phyloP scores from a whole-genome alignment of 139 green algal species.

The Closterium sp. region DNA sequence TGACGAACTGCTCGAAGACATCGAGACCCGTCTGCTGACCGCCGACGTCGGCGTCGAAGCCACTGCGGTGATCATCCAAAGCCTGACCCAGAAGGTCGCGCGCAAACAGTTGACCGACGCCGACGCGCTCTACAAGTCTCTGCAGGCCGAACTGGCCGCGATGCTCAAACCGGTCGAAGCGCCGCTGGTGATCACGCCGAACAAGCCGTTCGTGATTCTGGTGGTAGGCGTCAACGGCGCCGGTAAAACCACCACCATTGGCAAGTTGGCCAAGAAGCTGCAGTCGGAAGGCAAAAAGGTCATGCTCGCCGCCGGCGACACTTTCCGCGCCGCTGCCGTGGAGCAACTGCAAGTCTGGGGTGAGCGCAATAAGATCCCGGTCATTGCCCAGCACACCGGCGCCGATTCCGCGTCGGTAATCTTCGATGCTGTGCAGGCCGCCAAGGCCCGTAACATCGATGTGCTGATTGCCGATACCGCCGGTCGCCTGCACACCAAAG shows the following conservation, averaged over 20 bases:
- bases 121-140: no score
- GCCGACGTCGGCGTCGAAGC: no score
- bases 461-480: neutral
- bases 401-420: neutral
- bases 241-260: conserved; percentile 92
- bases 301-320: conserved; percentile 85
- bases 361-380: conserved; percentile 37
- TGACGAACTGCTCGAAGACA: no score
- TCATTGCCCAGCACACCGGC: neutral
- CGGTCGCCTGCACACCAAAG: conserved; percentile 2
- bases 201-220: conserved; percentile 63
- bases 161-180: no score
- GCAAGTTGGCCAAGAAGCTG: conserved; percentile 34
- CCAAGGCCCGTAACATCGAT: neutral
- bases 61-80: no score
- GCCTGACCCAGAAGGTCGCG: no score
- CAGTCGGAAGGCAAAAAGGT: conserved; percentile 19
- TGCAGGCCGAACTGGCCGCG: no score
- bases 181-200: no score
- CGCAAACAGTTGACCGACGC: no score
- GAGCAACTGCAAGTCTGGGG: conserved; percentile 89
- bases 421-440: neutral
- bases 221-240: conserved; percentile 96
- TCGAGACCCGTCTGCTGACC: no score
- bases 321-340: conserved; percentile 84